phyloP scores from a whole-genome alignment of 2,329 filamentous ascomycete species.

The Neurospora sp. region DNA sequence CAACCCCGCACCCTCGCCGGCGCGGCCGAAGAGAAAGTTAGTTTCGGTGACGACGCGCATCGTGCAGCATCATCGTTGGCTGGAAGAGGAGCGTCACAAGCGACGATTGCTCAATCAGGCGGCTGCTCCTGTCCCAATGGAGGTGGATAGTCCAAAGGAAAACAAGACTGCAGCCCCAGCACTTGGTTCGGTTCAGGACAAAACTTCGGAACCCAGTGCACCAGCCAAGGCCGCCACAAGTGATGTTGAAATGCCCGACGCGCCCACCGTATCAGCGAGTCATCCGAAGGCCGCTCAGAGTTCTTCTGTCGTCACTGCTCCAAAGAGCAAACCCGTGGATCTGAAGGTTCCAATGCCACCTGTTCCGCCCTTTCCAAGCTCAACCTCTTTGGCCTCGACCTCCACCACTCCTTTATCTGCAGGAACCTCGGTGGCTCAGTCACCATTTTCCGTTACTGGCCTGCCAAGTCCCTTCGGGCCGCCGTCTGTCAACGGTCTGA shows the following conservation, averaged over 20 bases:
- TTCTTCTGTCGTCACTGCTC: conserved; percentile 1
- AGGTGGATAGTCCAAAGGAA: conserved; percentile 29
- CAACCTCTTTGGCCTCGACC: conserved; percentile 24
- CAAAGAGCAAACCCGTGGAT: conserved; percentile 33
- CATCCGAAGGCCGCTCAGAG: neutral
- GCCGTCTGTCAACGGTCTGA: conserved; percentile 31
- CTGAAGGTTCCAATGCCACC: conserved; percentile 48
- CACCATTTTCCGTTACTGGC: conserved; percentile 35
- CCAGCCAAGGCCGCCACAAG: conserved; percentile 1
- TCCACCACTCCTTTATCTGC: conserved; percentile 38
- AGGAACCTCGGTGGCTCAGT: conserved; percentile 33
- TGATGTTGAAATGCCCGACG: conserved; percentile 26
- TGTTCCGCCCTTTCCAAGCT: conserved; percentile 38
- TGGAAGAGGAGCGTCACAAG: conserved; percentile 27
- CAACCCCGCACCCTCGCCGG: conserved; percentile 20
- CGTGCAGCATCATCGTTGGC: conserved; percentile 33
- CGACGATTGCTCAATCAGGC: conserved; percentile 19
- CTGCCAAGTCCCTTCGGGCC: conserved; percentile 34
- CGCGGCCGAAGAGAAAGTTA: conserved; percentile 33
- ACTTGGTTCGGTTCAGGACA: conserved; percentile 9
- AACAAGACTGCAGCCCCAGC: conserved; percentile 17
- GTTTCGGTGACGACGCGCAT: conserved; percentile 44
- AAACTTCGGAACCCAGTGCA: neutral
- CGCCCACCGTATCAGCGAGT: conserved; percentile 20
- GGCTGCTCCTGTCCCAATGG: conserved; percentile 27